phyloP scores from a whole-genome alignment of 805 yeast genomes.

The Ogataea chonburiensis region DNA sequence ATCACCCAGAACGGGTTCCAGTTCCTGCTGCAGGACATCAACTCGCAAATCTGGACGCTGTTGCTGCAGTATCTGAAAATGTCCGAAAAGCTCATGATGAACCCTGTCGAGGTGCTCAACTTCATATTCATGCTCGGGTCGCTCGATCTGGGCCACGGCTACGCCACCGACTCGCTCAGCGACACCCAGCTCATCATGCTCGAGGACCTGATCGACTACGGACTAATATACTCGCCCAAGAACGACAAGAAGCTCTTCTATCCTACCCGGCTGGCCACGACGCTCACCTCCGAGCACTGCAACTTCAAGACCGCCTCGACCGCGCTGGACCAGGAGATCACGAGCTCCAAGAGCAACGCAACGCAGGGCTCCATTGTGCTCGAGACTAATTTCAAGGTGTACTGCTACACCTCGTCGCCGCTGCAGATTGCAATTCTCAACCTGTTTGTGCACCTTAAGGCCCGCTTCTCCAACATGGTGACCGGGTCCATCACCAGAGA shows the following conservation, averaged over 20 bases:
- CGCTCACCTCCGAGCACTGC: conserved; percentile 80
- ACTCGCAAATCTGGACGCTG: conserved; percentile 93
- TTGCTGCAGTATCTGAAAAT: conserved; percentile 82
- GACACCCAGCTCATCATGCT: conserved; percentile 84
- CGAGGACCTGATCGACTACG: conserved; percentile 87
- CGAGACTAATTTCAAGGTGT: conserved; percentile 91
- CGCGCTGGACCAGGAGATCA: conserved; percentile 68
- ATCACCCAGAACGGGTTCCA: conserved; percentile 95
- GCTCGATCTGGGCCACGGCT: conserved; percentile 84
- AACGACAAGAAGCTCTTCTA: conserved; percentile 46
- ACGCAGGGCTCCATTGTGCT: conserved; percentile 71
- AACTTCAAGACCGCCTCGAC: conserved; percentile 70
- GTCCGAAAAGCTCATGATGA: conserved; percentile 84
- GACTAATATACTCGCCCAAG: conserved; percentile 62
- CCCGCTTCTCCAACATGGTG: conserved; percentile 89
- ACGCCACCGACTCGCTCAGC: conserved; percentile 65
- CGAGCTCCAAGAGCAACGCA: conserved; percentile 28
- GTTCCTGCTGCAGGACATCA: conserved; percentile 86
- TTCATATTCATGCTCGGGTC: conserved; percentile 93
- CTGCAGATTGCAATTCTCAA: conserved; percentile 90
- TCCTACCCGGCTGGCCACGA: conserved; percentile 88
- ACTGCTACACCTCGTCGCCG: conserved; percentile 92
- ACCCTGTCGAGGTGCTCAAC: conserved; percentile 92
- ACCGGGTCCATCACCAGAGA: conserved; percentile 93
- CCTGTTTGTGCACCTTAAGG: conserved; percentile 78